Evolutionary conservation across 2,329 filamentous ascomycete species (phyloP), one percentile per base, ranked within the genome.

Genomic region (Rosellinia necatrix): DNA sequence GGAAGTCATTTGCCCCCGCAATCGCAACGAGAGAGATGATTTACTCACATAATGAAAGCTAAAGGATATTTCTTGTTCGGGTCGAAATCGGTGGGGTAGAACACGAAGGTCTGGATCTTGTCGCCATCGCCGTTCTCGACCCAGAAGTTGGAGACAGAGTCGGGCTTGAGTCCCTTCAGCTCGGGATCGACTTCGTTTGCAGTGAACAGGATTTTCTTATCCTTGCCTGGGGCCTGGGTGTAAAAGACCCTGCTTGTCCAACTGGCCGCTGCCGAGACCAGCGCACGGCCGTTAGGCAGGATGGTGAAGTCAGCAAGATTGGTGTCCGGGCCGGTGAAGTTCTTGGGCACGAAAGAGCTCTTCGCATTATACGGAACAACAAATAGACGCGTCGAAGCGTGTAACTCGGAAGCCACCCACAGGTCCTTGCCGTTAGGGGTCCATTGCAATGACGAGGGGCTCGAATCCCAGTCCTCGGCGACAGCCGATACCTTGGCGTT

Each of bases 221-320:
- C 40, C 19, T 46, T 46, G 5, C 53, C 56, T 3, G 53, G 52
- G n/a, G 42, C 37, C 21, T 59, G 56, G 21, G 53, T 59, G n/a
- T 59, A 59, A 40, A 59, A 59, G 8, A 59, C 49, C 9, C 56
- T 41, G 12, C 56, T 59, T 15, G 56, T 56, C 56, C 56, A 59
- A 30, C 56, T 59, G n/a, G 56, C 52, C 8, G 52, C 25, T 9
- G 56, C 52, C 22, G 56, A 59, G 12, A 59, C 56, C 1, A 59
- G 43, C 2, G 56, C 56, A 5, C 27, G 29, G 30, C 53, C 56
- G 40, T 52, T 35, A 40, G 56, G 53, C n/a, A 59, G 40, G 17
- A 59, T 53, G 13, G 48, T 38, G 32, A 59, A 56, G 10, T 56
- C 53, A 9, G 42, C 43, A 22, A 59, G 25, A n/a, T 9, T 56